Base-by-base conservation (phyloP, 495 filamentous ascomycete species). In the Daldinia decipiens region DNA sequence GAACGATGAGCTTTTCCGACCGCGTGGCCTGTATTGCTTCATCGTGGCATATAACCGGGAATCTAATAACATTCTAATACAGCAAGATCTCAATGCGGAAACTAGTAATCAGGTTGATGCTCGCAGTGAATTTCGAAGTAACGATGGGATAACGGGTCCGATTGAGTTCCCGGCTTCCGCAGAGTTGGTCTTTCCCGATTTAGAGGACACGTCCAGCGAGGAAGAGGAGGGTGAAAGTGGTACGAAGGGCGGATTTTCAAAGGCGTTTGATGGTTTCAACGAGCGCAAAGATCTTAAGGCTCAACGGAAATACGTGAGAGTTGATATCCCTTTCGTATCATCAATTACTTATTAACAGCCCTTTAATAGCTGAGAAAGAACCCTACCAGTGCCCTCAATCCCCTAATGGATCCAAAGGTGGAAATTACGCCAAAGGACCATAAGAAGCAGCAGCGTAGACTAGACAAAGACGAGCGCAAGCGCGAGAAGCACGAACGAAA, bases 1-100 rank as follows among this genome's bases (percentile, higher is more conserved):
- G 73, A 90, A 90, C 76, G 76, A 84, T 6, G 79, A 85, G 36
- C 81, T 88, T 50, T 90, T 89, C 77, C 79, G 78, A 31, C 88
- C 88, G 0, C 85, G 83, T 17, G 88, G 88, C 6, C 80, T 90
- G 0, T 89, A 84, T 74, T 86, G 83, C 59, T 74, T 90, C 5
- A 77, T 91, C 36, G 87, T 91, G 84, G 86, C 85, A 8, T 89
- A 85, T 76, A 84, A 55, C 7, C 59, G 62, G 7, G 58, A 69
- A 21, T 51, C 69, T 17, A 47, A 63, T 21, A 65, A 72, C 45
- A 58, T 56, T 19, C 19, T 65, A 3, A 12, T 32, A 38, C 55
- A 72, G 45, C 51, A 62, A n/a, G 56, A 64, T 39, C 58, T 74
- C 34, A 59, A 62, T 43, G 38, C 38, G 32, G 65, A 36, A 19